Base-by-base conservation (phyloP, 805 yeast genomes). In the Saccharomycopsis sp. region DNA sequence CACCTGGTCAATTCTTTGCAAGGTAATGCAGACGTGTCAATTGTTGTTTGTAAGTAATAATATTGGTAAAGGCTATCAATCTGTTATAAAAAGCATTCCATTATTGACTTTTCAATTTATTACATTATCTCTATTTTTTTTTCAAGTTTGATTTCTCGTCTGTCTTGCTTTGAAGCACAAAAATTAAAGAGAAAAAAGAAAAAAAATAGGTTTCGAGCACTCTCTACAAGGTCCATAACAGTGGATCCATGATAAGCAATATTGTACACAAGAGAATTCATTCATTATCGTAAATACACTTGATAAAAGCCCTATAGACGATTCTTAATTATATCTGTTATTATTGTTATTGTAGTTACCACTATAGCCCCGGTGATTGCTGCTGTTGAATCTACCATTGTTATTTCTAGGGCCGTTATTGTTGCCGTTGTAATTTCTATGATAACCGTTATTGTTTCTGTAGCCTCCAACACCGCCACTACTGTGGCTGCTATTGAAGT, bases 401-500 rank as follows among this genome's bases (percentile, higher is more conserved):
- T 29, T 29, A 29, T 29, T 29, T 29, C 37, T 29, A 29, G 5
- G 37, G 37, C 37, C 12, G 37, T 29, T 29, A 29, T 29, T 29
- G 37, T n/a, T n/a, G n/a, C n/a, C n/a, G n/a, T n/a, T 46, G 14
- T 46, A n/a, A n/a, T n/a, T n/a, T n/a, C n/a, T n/a, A n/a, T n/a
- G n/a, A n/a, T n/a, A n/a, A 7, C 24, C 14, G 24, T 50, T 29
- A 50, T 16, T 52, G 24, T 60, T 53, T 14, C 57, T 44, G 54
- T 55, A 55, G 16, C 62, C 53, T 29, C 60, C 60, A 20, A 59
- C 56, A 56, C 57, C 51, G 40, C 67, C 61, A 18, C 67, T 64
- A 40, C 64, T 64, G 51, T 60, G 48, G 12, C 59, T 50, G 24
- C 61, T 60, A 46, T 57, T 56, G 50, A 61, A 55, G 54, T 57